These are phyloP conservation scores for Fragaria iinumae DNA, from an alignment of 306 rosid genomes.

Conservation along the genomic window DNA sequence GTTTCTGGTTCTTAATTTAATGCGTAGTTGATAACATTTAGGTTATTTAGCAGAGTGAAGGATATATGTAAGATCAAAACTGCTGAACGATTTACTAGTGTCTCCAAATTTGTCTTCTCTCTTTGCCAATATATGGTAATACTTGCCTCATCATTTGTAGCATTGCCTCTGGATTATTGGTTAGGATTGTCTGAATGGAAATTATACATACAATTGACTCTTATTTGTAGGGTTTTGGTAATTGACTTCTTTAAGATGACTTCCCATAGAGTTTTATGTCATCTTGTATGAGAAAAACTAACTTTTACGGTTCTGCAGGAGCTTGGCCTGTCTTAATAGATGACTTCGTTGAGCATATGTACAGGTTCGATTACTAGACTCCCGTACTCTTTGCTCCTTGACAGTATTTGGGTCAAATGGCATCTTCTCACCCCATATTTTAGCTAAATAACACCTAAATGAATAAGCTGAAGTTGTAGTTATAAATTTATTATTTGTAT, in stretches of 20 bases:
- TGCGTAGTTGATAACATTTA: neutral
- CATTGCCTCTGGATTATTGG: neutral
- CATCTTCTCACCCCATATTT: neutral
- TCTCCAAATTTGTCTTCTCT: neutral
- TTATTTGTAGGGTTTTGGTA: neutral
- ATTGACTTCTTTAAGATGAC: neutral
- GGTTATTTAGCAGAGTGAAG: neutral
- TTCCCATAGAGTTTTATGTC: neutral
- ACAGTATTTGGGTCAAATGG: neutral
- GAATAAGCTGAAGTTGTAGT: neutral
- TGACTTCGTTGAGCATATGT: constrained; percentile 93
- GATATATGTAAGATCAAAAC: neutral
- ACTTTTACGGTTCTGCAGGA: constrained; percentile 49
- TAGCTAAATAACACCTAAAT: neutral
- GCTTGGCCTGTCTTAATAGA: constrained; percentile 99
- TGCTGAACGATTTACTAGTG: neutral
- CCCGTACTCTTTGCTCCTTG: neutral
- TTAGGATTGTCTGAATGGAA: neutral
- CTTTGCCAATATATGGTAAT: neutral
- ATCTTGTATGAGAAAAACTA: neutral
- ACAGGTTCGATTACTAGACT: constrained; percentile 68
- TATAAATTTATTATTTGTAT: constrained; percentile 12
- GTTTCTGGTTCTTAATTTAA: neutral
- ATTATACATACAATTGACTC: neutral
- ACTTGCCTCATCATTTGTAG: neutral